Base-by-base conservation (phyloP, 257 asterid genomes). In the Solanum tarapatanum region DNA sequence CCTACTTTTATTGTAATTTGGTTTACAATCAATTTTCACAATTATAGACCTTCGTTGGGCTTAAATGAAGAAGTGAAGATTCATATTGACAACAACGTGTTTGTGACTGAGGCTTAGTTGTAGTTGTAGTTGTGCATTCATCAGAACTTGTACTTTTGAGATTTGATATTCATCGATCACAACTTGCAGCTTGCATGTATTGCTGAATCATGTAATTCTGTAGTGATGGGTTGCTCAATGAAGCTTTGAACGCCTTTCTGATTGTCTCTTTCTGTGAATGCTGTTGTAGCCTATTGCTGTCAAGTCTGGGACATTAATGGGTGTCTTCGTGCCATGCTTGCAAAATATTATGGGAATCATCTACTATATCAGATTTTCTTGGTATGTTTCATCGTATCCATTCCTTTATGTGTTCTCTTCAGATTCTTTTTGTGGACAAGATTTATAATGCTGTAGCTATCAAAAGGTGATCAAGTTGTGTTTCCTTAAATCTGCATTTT, bases 261-360 rank as follows among this genome's bases (percentile, higher is more conserved):
- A 43, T 45, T 16, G 16, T 79, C 84, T 43, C 36, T 79, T 41
- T 43, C 64, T 45, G 84, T 79, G 88, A 72, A 32, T 43, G 33
- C 84, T 48, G 24, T 80, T 88, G 90, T 94, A 97, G 99, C 93
- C 90, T 82, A 86, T 88, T 91, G 93, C 91, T 89, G 90, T 95
- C 90, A 94, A 97, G 91, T 89, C 91, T 86, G 99, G 99, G 85
- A 97, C 99, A 74, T 89, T 96, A 98, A 97, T 97, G 99, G 99
- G 99, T 85, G 99, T 97, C 62, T 97, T 97, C 90, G 93, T 97
- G 84, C 99, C 99, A 89, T 97, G 99, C 91, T 92, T 97, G 94
- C 99, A 97, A 89, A 97, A 94, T 90, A 97, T 97, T 84, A 88
- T 97, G 94, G 99, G 99, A 87, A 97, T 97, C 89, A 97, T 97